Conservation (phyloP, 78 protist genomes). For the Dictyostelium capitatum region DNA sequence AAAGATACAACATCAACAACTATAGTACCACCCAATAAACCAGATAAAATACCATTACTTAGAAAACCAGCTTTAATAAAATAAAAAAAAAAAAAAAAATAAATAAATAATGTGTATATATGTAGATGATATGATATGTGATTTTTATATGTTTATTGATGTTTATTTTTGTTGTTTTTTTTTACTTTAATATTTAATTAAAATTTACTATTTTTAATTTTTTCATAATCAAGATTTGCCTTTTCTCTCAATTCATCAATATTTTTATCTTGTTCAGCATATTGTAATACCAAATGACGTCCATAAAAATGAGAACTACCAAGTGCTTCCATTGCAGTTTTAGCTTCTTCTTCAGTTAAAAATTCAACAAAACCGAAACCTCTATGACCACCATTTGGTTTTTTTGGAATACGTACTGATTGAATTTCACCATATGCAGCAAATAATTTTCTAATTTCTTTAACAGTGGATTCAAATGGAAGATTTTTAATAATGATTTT, state of each 20-base stretch:
- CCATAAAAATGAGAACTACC: conserved; percentile 96
- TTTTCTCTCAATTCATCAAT: conserved; percentile 61
- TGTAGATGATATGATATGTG: no score
- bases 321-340: conserved; percentile 92
- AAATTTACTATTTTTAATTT: conserved; percentile 10
- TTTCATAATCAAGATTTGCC: conserved; percentile 39
- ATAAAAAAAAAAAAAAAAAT: no score
- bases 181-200: neutral
- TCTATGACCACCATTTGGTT: conserved; percentile 92
- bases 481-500: conserved; percentile 95
- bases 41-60: no score
- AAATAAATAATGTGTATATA: no score
- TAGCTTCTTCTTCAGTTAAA: conserved; percentile 94
- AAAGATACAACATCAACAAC: no score
- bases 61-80: no score
- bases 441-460: conserved; percentile 94
- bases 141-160: neutral
- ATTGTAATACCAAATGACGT: conserved; percentile 73
- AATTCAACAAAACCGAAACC: conserved; percentile 99
- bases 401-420: conserved; percentile 93
- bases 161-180: neutral
- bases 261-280: conserved; percentile 75
- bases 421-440: conserved; percentile 54
- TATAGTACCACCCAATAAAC: no score
- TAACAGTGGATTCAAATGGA: conserved; percentile 96